Evolutionary conservation across 257 asterid species (phyloP).

Genomic region (Solanum chiquidenum): DNA sequence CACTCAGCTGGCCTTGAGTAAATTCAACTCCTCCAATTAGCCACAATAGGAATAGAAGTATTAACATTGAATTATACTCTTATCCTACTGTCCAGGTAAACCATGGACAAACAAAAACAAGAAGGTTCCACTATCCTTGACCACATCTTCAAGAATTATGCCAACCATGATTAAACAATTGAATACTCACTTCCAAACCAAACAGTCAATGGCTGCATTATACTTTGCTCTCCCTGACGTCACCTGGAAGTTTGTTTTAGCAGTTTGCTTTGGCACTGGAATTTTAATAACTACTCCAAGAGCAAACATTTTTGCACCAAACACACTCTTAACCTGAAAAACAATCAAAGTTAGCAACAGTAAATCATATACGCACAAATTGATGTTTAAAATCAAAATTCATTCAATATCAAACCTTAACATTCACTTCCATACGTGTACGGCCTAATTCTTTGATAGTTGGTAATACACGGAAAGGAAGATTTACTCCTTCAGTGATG

Average conservation of each 20-base stretch:
- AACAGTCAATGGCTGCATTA: slow-evolving; percentile 88
- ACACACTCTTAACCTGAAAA: slow-evolving; percentile 94
- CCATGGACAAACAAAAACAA: background rate
- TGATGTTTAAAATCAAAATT: background rate
- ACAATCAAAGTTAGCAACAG: background rate
- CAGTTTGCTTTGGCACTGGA: slow-evolving; percentile 99
- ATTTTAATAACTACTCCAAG: slow-evolving; percentile 97
- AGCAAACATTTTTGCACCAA: slow-evolving; percentile 99
- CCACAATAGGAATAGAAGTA: background rate
- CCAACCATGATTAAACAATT: background rate
- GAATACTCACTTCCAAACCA: slow-evolving; percentile 96
- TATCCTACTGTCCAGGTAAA: background rate
- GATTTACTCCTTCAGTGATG: slow-evolving; percentile 98
- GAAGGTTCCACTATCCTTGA: background rate
- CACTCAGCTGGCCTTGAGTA: background rate
- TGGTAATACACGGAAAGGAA: slow-evolving; percentile 94
- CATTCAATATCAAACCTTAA: slow-evolving; percentile 53
- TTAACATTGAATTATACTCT: background rate
- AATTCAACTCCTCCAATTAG: background rate
- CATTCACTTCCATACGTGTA: slow-evolving; percentile 99
- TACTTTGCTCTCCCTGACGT: slow-evolving; percentile 96
- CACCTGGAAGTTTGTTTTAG: slow-evolving; percentile 97
- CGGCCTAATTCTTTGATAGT: slow-evolving; percentile 99
- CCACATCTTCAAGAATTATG: background rate
- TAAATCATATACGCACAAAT: background rate